Conservation (phyloP, 1,139 yeast genomes). For the Candida sanyaensis region DNA sequence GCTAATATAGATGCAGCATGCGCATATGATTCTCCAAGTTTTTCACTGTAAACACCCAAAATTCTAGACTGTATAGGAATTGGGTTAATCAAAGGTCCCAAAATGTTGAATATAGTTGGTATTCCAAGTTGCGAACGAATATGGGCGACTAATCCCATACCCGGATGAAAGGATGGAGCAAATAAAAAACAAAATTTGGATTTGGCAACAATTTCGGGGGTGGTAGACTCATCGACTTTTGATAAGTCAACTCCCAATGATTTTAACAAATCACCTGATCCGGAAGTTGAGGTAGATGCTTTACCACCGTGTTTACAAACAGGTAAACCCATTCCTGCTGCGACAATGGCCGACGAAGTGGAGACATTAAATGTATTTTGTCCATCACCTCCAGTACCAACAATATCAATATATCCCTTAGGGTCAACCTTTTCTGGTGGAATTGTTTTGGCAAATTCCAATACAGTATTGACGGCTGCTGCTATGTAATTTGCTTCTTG, state of each 20-base stretch:
- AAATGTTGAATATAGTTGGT: conserved; percentile 89
- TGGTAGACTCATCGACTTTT: conserved; percentile 64
- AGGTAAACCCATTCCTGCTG: conserved; percentile 83
- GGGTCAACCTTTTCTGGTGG: conserved; percentile 40
- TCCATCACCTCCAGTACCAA: conserved; percentile 98
- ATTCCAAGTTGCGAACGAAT: conserved; percentile 76
- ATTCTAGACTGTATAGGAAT: conserved; percentile 81
- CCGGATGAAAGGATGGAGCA: conserved; percentile 96
- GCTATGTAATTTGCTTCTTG: conserved; percentile 81
- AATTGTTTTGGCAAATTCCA: conserved; percentile 61
- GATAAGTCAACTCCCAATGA: conserved; percentile 76
- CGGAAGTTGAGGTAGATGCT: conserved; percentile 90
- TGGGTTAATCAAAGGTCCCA: conserved; percentile 93
- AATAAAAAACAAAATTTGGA: conserved; percentile 74
- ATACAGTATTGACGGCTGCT: conserved; percentile 74
- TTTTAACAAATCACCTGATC: conserved; percentile 85
- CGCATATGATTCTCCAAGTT: conserved; percentile 81
- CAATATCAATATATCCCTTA: conserved; percentile 77
- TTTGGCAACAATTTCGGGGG: conserved; percentile 59
- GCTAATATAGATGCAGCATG: conserved; percentile 66
- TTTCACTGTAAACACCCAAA: conserved; percentile 83
- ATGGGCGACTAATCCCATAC: conserved; percentile 82
- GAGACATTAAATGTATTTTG: conserved; percentile 96
- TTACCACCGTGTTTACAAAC: conserved; percentile 96
- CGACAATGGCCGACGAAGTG: conserved; percentile 91